phyloP scores from a whole-genome alignment of 106 monocot genomes.

The Xerophyta viscosa region DNA sequence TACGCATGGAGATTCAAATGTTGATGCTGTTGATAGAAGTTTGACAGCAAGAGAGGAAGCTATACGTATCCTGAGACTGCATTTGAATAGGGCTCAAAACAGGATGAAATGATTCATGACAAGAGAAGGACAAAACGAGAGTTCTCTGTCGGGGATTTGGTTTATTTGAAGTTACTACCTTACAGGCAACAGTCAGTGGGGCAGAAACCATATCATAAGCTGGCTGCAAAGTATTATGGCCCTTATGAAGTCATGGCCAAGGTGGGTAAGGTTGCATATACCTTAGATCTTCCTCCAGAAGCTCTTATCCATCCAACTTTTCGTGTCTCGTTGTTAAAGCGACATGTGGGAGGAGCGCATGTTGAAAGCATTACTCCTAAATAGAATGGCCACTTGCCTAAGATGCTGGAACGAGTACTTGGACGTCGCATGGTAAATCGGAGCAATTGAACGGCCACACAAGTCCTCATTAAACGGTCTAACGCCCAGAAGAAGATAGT shows the following conservation, averaged over 20 bases:
- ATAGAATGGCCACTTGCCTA: too few species aligned
- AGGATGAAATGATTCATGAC: background rate
- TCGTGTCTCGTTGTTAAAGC: too few species aligned
- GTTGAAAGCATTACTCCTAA: too few species aligned
- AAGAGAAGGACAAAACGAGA: background rate
- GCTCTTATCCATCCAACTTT: too few species aligned
- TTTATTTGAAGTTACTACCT: background rate
- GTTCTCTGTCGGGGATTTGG: background rate
- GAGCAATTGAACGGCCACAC: too few species aligned
- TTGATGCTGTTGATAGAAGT: background rate
- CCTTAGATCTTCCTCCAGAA: too few species aligned
- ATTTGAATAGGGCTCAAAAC: background rate
- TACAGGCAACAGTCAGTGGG: background rate
- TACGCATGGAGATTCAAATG: background rate
- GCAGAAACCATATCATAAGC: background rate
- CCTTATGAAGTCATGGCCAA: background rate
- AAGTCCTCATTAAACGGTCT: too few species aligned
- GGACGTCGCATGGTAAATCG: too few species aligned
- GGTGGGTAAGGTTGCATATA: background rate
- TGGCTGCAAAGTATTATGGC: background rate
- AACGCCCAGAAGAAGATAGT: too few species aligned
- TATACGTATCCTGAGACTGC: background rate
- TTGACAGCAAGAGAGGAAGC: background rate
- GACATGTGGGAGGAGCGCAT: too few species aligned
- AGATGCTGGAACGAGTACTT: too few species aligned